These are phyloP conservation scores for Pythium sp. DNA, from an alignment of 352 stramenopile genomes.

Conservation along the genomic window DNA sequence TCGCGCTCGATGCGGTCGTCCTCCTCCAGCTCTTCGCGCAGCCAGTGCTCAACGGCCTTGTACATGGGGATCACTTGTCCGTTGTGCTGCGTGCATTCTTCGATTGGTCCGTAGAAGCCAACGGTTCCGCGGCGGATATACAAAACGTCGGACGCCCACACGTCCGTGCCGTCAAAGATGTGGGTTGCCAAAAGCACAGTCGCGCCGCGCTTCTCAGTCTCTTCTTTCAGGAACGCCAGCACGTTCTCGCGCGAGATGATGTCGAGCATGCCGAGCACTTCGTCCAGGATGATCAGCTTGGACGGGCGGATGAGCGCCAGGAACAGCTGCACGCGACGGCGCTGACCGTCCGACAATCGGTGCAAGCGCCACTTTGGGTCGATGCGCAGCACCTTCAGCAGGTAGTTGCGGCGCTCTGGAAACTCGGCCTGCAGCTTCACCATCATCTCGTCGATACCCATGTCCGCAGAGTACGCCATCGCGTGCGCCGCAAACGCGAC, in stretches of 20 bases:
- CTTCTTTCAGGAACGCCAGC: slow-evolving; percentile 89
- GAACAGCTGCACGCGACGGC: slow-evolving; percentile 95
- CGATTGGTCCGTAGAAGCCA: slow-evolving; percentile 61
- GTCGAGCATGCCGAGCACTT: slow-evolving; percentile 97
- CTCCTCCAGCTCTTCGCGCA: slow-evolving; percentile 89
- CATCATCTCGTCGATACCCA: slow-evolving; percentile 97
- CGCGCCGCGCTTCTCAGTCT: slow-evolving; percentile 54
- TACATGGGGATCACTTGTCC: slow-evolving; percentile 87
- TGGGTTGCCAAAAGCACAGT: slow-evolving; percentile 88
- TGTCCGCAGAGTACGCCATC: slow-evolving; percentile 92
- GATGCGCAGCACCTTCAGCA: slow-evolving; percentile 95
- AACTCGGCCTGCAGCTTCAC: slow-evolving; percentile 92
- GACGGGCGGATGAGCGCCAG: slow-evolving; percentile 95
- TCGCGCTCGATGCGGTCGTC: slow-evolving; percentile 72
- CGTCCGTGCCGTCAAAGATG: slow-evolving; percentile 98
- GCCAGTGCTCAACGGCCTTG: slow-evolving; percentile 89
- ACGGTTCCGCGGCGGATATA: slow-evolving; percentile 83
- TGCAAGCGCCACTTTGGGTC: slow-evolving; percentile 91
- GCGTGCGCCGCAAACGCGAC: slow-evolving; percentile 93
- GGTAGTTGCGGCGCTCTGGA: slow-evolving; percentile 90
- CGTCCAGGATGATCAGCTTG: slow-evolving; percentile 97
- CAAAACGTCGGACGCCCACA: slow-evolving; percentile 94
- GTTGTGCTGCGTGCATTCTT: slow-evolving; percentile 59
- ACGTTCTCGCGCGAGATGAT: slow-evolving; percentile 94
- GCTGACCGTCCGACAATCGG: slow-evolving; percentile 77